Evolutionary conservation across 176 grass and related monocot species (phyloP).

Genomic region (Carex pumila): DNA sequence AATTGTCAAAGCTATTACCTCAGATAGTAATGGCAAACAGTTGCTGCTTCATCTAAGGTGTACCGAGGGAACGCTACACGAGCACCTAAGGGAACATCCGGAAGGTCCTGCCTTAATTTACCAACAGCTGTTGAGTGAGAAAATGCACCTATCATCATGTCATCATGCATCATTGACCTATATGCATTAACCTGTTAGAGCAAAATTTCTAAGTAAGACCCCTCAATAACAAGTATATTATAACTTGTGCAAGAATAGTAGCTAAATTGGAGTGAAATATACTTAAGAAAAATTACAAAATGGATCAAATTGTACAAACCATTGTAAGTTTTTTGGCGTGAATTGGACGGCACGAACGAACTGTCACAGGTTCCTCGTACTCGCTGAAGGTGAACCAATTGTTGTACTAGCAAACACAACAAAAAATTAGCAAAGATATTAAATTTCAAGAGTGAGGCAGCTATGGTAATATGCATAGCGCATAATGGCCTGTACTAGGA

Average conservation of each 20-base stretch:
- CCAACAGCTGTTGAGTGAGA: constrained; percentile 95
- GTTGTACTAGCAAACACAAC: constrained; percentile 66
- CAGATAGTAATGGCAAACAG: constrained; percentile 90
- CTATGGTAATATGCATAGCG: too few species aligned
- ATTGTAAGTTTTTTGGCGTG: constrained; percentile 82
- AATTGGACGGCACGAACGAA: constrained; percentile 60
- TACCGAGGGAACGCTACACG: constrained; percentile 77
- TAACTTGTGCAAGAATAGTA: background rate
- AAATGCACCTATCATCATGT: constrained; percentile 97
- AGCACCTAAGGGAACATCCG: constrained; percentile 63
- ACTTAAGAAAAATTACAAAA: background rate
- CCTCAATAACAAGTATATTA: constrained; percentile 3
- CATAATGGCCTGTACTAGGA: too few species aligned
- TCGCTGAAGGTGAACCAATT: constrained; percentile 98
- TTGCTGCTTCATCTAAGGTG: constrained; percentile 71
- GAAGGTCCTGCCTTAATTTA: constrained; percentile 77
- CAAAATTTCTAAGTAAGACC: constrained; percentile 16
- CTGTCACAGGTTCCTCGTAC: constrained; percentile 73
- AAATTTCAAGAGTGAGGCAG: background rate
- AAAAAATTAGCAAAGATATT: constrained; percentile 1
- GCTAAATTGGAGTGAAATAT: constrained; percentile 9
- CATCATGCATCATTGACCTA: constrained; percentile 80
- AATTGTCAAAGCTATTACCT: constrained; percentile 39
- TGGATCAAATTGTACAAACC: constrained; percentile 42
- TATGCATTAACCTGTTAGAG: constrained; percentile 69